Percentiles rank a stretch among this genome's conserved stretches.
phyloP scores from a whole-genome alignment of 768 basidiomycete genomes.

The Boletus speciosus region DNA sequence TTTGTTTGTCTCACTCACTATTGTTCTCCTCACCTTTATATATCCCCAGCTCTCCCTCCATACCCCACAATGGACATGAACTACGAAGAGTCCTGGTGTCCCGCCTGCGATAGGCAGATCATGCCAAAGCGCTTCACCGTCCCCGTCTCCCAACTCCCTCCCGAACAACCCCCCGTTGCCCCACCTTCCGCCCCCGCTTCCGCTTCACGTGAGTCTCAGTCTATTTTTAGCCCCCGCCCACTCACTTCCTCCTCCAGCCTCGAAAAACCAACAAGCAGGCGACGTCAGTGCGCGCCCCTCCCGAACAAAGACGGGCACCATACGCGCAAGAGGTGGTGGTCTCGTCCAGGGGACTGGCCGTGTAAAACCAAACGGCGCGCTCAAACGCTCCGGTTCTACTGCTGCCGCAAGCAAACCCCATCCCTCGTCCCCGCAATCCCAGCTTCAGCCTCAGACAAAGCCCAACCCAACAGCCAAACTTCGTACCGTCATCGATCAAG shows the following conservation, averaged over 20 bases:
- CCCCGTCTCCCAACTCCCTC: constrained; percentile 32
- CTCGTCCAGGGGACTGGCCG: constrained; percentile 67
- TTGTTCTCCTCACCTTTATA: constrained; percentile 12
- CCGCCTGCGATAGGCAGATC: constrained; percentile 73
- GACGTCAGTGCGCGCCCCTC: constrained; percentile 27
- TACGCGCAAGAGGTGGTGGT: constrained; percentile 42
- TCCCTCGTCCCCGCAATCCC: constrained; percentile 18
- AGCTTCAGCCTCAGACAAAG: constrained; percentile 18
- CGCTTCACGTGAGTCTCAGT: constrained; percentile 34
- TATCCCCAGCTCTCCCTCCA: constrained; percentile 12
- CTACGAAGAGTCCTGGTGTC: constrained; percentile 78
- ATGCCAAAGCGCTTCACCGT: constrained; percentile 70
- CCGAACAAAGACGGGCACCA: constrained; percentile 35
- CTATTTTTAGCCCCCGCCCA: neutral
- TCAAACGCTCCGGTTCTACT: constrained; percentile 39
- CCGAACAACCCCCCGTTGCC: constrained; percentile 18
- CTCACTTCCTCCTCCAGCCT: constrained; percentile 12
- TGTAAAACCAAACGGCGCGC: constrained; percentile 53
- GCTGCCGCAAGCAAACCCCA: constrained; percentile 16
- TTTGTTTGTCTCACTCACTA: constrained; percentile 20
- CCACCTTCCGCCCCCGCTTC: constrained; percentile 38
- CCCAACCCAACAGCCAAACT: constrained; percentile 42
- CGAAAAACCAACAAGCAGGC: constrained; percentile 27
- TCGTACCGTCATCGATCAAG: constrained; percentile 74
- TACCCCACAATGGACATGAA: constrained; percentile 30